phyloP scores from a whole-genome alignment of 2,329 filamentous ascomycete species.

The Whalleya microplaca region DNA sequence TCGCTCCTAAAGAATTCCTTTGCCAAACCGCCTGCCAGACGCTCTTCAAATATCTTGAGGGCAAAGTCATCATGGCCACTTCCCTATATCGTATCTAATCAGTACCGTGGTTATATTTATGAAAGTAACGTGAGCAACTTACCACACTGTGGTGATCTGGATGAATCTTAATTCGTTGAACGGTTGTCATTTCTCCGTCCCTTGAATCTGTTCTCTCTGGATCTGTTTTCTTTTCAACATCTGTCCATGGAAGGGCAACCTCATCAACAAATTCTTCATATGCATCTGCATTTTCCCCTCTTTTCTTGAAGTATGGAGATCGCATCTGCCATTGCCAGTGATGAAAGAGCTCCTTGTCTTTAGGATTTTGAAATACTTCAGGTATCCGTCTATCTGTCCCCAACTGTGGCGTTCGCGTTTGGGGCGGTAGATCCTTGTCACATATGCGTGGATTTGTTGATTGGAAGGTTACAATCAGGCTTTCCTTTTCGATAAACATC shows the following conservation, averaged over 20 bases:
- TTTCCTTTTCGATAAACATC: slow-evolving; percentile 7
- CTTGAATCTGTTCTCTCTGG: not conserved
- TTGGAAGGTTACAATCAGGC: slow-evolving; percentile 1
- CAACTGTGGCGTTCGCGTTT: no score
- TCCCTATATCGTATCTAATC: not conserved
- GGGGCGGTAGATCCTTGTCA: no score
- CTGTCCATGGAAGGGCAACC: slow-evolving; percentile 9
- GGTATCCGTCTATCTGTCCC: not conserved
- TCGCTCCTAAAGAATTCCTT: not conserved
- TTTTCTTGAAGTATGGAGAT: slow-evolving; percentile 4
- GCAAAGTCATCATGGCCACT: not conserved
- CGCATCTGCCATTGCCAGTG: slow-evolving; percentile 6
- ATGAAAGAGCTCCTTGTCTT: slow-evolving; percentile 8
- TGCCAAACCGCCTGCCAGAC: not conserved
- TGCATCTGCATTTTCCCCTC: not conserved
- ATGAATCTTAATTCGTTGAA: slow-evolving; percentile 6
- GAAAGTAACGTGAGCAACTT: not conserved
- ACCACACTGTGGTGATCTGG: slow-evolving; percentile 13
- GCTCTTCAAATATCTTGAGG: slow-evolving; percentile 11
- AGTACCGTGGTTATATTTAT: not conserved
- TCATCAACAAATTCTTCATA: slow-evolving; percentile 5
- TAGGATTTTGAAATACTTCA: not conserved
- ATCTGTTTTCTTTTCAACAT: not conserved
- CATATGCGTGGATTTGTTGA: no score
- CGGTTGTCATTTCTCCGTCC: not conserved